Base-by-base conservation (phyloP, 495 filamentous ascomycete genomes). In the Chlorociboria aeruginascens region DNA sequence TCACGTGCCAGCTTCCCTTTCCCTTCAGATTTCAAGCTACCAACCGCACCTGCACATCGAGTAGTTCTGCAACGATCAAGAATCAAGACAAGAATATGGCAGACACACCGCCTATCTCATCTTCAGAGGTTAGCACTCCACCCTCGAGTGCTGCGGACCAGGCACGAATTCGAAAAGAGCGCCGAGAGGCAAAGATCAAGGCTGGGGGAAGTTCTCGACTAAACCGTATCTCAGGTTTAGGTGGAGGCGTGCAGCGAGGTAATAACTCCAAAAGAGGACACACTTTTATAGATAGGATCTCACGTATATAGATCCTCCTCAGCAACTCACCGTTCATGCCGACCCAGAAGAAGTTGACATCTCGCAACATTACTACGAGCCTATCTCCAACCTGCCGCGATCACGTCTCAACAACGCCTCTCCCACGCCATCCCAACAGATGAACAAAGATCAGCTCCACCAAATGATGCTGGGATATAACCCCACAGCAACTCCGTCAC, bases 141-240 rank as follows among this genome's bases (percentile, higher is more conserved):
- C 52, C 72, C 29, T 81, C 83, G 32, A 83, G 79, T 8, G 81
- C 84, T 40, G 74, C 79, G 8, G 76, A 83, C 52, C 81, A 90
- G 61, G 84, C 86, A 25, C 83, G 88, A 14, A 72, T 88, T 33
- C 87, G 90, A 53, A 89, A 92, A 53, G 89, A 95, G 63, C 81
- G 87, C 33, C 79, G 88, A 17, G 85, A 94, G 65, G 86, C 89
- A 29, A 95, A 94, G 68, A 83, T 96, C 65, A 81, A 77, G 55
- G 85, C 83, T 47, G 85, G 83, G 43, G 92, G 86, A 33, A 77
- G 79, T 32, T 74, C 79, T 20, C 74, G 92, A 52, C 70, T 99
- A 47, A 81, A 89, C 49, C 85, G 79, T 56, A 97, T 99, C 67
- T 87, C 85, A 17, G 82, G 80, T 17, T 55, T 87, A 39, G 82